A percentile compares a stretch with the other conserved stretches of the same genome.
These are phyloP conservation scores for Cyberlindnera mrakii DNA, from an alignment of 805 yeast species.

Conservation along the genomic window DNA sequence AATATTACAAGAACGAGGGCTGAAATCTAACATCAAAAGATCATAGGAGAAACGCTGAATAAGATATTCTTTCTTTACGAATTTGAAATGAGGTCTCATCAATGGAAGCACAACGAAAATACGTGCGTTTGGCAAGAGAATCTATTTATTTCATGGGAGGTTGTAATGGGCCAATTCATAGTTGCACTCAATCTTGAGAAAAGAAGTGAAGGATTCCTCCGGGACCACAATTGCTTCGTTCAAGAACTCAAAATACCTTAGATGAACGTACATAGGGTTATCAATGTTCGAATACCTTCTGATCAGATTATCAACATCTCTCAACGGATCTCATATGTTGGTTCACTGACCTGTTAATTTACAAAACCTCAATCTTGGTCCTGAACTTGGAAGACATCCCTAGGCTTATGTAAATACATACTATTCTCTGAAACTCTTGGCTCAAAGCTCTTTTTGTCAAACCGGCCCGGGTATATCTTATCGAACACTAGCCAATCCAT, in stretches of 20 bases:
- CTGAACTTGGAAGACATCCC: conserved; percentile 1
- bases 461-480: no score
- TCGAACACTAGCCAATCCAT: no score
- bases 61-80: conserved; percentile 35
- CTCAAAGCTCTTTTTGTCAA: no score
- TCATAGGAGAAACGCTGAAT: conserved; percentile 65
- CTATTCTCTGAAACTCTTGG: no score
- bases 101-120: conserved; percentile 37
- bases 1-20: conserved; percentile 49
- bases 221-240: conserved; percentile 15
- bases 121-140: conserved; percentile 25
- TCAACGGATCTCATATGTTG: conserved; percentile 4
- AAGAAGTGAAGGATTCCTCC: conserved; percentile 24
- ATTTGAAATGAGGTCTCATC: conserved; percentile 47
- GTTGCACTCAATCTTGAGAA: conserved; percentile 16
- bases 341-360: conserved; percentile 8
- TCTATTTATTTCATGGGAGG: conserved; percentile 26
- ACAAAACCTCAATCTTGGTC: conserved; percentile 8
- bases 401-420: no score
- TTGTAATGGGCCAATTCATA: conserved; percentile 27
- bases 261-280: conserved; percentile 14
- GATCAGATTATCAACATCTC: conserved; percentile 10
- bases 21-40: conserved; percentile 48
- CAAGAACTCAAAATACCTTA: conserved; percentile 22
- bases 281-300: conserved; percentile 7